Base-by-base conservation (phyloP, 78 protist genomes). In the Dictyostelium capitatum region DNA sequence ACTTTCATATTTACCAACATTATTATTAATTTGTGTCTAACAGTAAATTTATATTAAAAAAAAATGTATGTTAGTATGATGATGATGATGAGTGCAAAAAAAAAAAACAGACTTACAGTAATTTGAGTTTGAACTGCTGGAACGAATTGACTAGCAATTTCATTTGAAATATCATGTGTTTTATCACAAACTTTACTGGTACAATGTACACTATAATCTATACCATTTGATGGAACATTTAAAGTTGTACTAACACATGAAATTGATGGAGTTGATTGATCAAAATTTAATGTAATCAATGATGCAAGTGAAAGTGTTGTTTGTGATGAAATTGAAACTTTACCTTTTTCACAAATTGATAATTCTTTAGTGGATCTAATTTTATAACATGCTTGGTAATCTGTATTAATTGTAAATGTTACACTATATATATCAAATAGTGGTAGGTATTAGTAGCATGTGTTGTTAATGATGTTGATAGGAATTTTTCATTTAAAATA, bases 321-420 rank as follows among this genome's bases (percentile, higher is more conserved):
- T 32, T 20, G 64, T 32, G 74, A 80, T 1, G 6, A 2, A 20
- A 80, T 80, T 23, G 9, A 19, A 46, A 80, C 17, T 12, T 80
- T 17, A 59, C 85, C 85, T 30, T 80, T 67, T 80, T 80, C 85
- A 59, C 85, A 80, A n/a, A 80, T 9, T 23, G 64, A 43, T 11
- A 59, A 11, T 15, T 59, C 19, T 32, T 79, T 12, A 32, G 12
- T 1, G 1, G 15, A 17, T 48, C 25, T 46, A 43, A 74, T 74
- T 28, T 64, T 64, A 17, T 78, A 20, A 59, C 85, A 80, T 20
- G 25, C 85, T 80, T 80, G 19, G 59, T 41, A 80, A 59, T 80
- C 57, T 0, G 74, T 80, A 4, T 64, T 14, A 59, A 59, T 80
- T 17, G 85, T n/a, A 59, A 80, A 80, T 19, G 30, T 37, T 4